phyloP scores from a whole-genome alignment of 2,329 filamentous ascomycete genomes.

The Curvularia hawaiiensis region DNA sequence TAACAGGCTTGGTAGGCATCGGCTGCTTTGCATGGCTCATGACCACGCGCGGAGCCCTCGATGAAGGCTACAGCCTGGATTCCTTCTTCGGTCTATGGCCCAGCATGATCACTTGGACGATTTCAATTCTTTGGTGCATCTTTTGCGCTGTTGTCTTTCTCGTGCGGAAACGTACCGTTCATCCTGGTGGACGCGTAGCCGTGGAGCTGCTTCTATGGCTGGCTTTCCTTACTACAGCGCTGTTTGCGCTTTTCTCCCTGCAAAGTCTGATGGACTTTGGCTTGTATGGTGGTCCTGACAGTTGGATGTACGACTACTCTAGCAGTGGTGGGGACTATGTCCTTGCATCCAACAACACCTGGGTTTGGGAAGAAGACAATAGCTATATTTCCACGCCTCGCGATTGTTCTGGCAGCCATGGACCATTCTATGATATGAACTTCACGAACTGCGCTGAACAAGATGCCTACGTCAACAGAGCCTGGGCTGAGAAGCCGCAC shows the following conservation, averaged over 20 bases:
- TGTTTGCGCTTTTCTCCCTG: conserved; percentile 31
- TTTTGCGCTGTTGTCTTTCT: conserved; percentile 36
- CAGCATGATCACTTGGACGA: conserved; percentile 36
- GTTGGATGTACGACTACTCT: conserved; percentile 11
- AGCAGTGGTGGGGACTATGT: conserved; percentile 29
- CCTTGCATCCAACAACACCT: conserved; percentile 37
- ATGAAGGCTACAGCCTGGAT: conserved; percentile 19
- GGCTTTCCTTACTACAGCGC: conserved; percentile 33
- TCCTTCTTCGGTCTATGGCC: conserved; percentile 25
- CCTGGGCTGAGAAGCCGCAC: conserved; percentile 32
- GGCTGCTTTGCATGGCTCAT: conserved; percentile 38
- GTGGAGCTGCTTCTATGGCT: conserved; percentile 47
- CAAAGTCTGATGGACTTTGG: conserved; percentile 26
- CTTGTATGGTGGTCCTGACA: conserved; percentile 17
- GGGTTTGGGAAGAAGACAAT: conserved; percentile 30
- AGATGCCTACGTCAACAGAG: conserved; percentile 38
- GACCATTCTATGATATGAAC: conserved; percentile 1
- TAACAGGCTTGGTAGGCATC: conserved; percentile 39
- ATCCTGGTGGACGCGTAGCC: conserved; percentile 43
- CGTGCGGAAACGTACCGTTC: conserved; percentile 34
- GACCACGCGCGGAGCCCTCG: background rate
- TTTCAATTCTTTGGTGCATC: conserved; percentile 39
- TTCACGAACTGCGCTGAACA: conserved; percentile 36
- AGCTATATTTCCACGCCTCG: conserved; percentile 22
- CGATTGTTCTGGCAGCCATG: conserved; percentile 18